These are phyloP conservation scores for Coffea eugenioides DNA, from an alignment of 257 asterid species.

Conservation along the genomic window DNA sequence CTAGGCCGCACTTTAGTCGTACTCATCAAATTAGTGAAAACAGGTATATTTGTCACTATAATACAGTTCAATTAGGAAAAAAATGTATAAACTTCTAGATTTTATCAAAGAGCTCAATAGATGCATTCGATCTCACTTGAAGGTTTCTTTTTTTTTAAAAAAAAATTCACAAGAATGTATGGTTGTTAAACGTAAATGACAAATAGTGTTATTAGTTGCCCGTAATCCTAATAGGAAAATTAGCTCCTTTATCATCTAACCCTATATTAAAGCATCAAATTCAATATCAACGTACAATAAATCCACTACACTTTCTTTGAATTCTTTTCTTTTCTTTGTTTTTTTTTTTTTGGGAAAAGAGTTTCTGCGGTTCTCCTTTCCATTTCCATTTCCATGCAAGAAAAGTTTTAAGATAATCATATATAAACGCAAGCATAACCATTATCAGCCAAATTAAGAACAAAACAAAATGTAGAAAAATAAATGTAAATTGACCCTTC, in stretches of 20 bases:
- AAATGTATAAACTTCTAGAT: background rate
- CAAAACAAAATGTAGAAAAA: background rate
- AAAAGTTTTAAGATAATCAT: no score
- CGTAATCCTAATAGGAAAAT: background rate
- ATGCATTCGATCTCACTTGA: background rate
- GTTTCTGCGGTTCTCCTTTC: background rate
- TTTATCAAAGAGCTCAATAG: background rate
- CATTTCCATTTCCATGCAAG: slow-evolving; percentile 4
- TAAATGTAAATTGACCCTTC: background rate
- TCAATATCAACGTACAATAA: background rate
- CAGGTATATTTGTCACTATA: background rate
- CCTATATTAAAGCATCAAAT: background rate
- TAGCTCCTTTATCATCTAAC: background rate
- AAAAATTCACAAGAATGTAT: background rate
- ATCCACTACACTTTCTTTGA: background rate
- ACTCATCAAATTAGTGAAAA: background rate
- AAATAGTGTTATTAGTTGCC: background rate
- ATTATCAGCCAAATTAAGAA: background rate
- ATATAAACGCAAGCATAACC: background rate
- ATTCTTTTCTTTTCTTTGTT: no score
- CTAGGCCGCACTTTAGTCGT: background rate
- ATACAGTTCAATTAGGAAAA: background rate
- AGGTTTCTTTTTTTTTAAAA: no score
- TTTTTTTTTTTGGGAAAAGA: no score
- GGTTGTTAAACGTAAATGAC: background rate